Evolutionary conservation across 345 rosid species (phyloP).

Genomic region (Gossypium sturtianum): DNA sequence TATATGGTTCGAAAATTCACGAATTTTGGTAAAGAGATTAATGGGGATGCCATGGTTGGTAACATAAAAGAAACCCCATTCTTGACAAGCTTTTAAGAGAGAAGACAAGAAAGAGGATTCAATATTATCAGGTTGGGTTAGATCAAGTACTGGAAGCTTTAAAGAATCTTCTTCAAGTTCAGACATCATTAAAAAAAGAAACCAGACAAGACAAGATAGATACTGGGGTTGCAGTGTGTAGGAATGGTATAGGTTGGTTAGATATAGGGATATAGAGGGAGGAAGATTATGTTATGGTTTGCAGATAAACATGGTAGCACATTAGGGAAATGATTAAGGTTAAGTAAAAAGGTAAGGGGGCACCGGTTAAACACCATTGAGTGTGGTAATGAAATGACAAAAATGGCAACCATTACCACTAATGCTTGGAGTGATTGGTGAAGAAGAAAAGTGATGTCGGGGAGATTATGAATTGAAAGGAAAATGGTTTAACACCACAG

Average conservation of each 20-base stretch:
- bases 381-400: conserved; percentile 14
- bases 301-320: background rate
- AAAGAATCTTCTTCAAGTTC: conserved; percentile 26
- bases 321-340: conserved; percentile 10
- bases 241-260: conserved; percentile 3
- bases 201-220: background rate
- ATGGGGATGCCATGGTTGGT: conserved; percentile 61
- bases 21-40: conserved; percentile 31
- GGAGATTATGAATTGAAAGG: conserved; percentile 1
- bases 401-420: conserved; percentile 1
- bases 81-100: conserved; percentile 57
- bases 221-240: background rate
- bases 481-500: conserved; percentile 23
- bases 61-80: conserved; percentile 70
- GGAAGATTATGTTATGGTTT: too few species aligned
- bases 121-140: conserved; percentile 33
- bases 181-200: conserved; percentile 34
- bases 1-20: conserved; percentile 34
- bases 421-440: background rate
- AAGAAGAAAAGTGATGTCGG: background rate
- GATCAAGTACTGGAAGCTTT: conserved; percentile 63
- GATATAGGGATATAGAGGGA: conserved; percentile 3
- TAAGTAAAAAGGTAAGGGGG: conserved; percentile 9
- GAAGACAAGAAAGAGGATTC: conserved; percentile 34
- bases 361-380: conserved; percentile 15